Base-by-base conservation (phyloP, 1,284 basidiomycete species). In the Volvariella surrecta region DNA sequence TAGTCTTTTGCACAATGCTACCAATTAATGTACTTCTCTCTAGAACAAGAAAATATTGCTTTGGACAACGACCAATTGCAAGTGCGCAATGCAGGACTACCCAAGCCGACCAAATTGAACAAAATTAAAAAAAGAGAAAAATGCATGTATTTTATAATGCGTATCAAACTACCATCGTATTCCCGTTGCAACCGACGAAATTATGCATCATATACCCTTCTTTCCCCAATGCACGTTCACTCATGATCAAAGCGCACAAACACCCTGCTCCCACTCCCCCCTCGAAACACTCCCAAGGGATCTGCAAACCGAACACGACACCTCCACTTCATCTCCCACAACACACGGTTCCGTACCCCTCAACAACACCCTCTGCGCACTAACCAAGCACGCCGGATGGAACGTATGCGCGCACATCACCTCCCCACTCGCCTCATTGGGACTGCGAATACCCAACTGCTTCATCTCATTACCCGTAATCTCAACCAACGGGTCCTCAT, bases 301-400 rank as follows among this genome's bases (percentile, higher is more conserved):
- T 41, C 82, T 60, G 53, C 83, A 88, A 2, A 80, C 71, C 1
- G 82, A 79, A 58, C 83, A 87, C 11, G 74, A 72, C 19, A 85
- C 80, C 54, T 80, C 74, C 31, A 66, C 61, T 42, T 54, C 47
- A 15, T 62, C 66, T 8, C 56, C 61, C 2, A 57, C 54, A 37
- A 64, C 57, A 37, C 59, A 60, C 42, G 69, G 71, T 45, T 73
- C 71, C 6, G 64, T 68, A 21, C 76, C 79, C 59, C 69, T 73
- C 13, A 77, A 65, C 9, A 80, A 74, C 19, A 84, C 77, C 37
- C 84, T 71, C 59, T 80, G 80, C 11, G 83, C 74, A 49, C 73
- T 81, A n/a, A 88, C 82, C 30, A 88, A 55, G 58, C 84, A 88
- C 40, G 74, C 61, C 8, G 76, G 69, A 54, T 88, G 84, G 67